These are phyloP conservation scores for Mucor plumbeus DNA, from an alignment of 371 early-diverging fungal species.

Conservation along the genomic window DNA sequence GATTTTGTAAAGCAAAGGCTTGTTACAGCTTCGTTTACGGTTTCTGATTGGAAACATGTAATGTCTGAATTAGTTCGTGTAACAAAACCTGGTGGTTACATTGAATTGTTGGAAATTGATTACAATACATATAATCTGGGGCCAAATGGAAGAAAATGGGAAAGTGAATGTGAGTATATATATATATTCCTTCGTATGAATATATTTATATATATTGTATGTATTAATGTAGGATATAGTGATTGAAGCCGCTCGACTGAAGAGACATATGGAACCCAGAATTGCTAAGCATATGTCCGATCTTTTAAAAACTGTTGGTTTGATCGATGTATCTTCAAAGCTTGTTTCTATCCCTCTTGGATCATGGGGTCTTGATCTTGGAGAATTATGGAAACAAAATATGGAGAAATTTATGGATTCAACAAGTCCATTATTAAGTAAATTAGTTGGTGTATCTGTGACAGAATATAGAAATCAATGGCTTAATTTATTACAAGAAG, in stretches of 20 bases:
- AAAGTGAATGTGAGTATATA: constrained; percentile 14
- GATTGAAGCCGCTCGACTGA: constrained; percentile 12
- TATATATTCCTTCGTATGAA: no score
- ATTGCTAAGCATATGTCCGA: constrained; percentile 26
- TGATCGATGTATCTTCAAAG: constrained; percentile 22
- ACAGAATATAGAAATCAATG: constrained; percentile 22
- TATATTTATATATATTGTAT: no score
- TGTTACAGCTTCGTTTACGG: constrained; percentile 26
- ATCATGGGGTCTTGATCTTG: constrained; percentile 41
- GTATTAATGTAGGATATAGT: constrained; percentile 10
- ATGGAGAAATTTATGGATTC: constrained; percentile 34
- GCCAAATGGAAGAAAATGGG: constrained; percentile 20
- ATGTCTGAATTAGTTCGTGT: constrained; percentile 29
- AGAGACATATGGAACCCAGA: constrained; percentile 27
- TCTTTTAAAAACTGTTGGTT: constrained; percentile 20
- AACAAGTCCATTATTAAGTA: constrained; percentile 24
- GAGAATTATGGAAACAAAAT: constrained; percentile 40
- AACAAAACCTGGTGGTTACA: constrained; percentile 36
- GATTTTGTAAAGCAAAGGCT: constrained; percentile 38
- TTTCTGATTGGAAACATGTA: constrained; percentile 29
- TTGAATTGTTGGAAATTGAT: constrained; percentile 47
- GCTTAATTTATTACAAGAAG: constrained; percentile 22
- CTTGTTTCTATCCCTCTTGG: constrained; percentile 38
- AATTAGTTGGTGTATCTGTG: constrained; percentile 15
- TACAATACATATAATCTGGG: constrained; percentile 20